Percentiles rank a stretch among this genome's conserved stretches.
These are phyloP conservation scores for Arxiozyma heterogenica DNA, from an alignment of 1,139 yeast genomes.

Conservation along the genomic window DNA sequence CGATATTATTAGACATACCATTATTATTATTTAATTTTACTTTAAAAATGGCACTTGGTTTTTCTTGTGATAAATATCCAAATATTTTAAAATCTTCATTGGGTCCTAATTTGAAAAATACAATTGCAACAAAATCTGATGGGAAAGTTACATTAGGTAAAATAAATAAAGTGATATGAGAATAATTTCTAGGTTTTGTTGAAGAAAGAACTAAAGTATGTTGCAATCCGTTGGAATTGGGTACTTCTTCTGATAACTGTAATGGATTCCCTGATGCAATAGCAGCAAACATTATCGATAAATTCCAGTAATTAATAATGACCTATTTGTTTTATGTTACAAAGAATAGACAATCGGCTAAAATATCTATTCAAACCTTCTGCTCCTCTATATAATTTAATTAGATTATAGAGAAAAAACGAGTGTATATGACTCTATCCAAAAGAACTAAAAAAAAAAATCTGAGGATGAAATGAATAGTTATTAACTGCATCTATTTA, in stretches of 20 bases:
- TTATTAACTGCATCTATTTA: too few species aligned
- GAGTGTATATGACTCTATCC: too few species aligned
- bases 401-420: too few species aligned
- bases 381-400: not conserved
- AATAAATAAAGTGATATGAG: conserved; percentile 67
- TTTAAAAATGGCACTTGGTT: conserved; percentile 88
- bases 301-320: not conserved
- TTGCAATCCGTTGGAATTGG: conserved; percentile 32
- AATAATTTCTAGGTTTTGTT: conserved; percentile 32
- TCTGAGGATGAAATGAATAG: not conserved
- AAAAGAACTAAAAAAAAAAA: too few species aligned
- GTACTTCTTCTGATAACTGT: conserved; percentile 30
- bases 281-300: conserved; percentile 29
- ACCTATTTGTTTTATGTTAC: not conserved
- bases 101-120: conserved; percentile 74
- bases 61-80: conserved; percentile 63
- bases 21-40: conserved; percentile 41
- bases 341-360: too few species aligned
- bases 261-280: conserved; percentile 33
- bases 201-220: conserved; percentile 30
- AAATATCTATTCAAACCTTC: not conserved
- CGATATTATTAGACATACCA: not conserved
- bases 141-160: conserved; percentile 64
- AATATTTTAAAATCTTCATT: conserved; percentile 65
- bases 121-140: conserved; percentile 65